These are phyloP conservation scores for Ogataea nitratoaversa DNA, from an alignment of 805 yeast species.

Conservation along the genomic window DNA sequence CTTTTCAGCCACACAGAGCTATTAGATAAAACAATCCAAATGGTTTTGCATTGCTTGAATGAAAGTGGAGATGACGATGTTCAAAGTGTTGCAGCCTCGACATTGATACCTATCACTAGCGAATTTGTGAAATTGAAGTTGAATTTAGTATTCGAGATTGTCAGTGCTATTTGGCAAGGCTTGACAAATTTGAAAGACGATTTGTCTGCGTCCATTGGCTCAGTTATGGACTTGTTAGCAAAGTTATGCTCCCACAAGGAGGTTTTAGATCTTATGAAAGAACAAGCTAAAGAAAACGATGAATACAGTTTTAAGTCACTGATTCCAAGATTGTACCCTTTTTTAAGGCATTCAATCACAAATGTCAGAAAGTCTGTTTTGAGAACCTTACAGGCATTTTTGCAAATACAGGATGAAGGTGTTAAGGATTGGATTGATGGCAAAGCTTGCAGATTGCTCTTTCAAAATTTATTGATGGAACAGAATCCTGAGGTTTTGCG, in stretches of 20 bases:
- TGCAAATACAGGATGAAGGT: conserved; percentile 45
- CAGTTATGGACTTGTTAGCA: conserved; percentile 90
- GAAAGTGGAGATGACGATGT: conserved; percentile 92
- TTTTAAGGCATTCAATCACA: conserved; percentile 87
- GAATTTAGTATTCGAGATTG: conserved; percentile 43
- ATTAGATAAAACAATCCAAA: conserved; percentile 67
- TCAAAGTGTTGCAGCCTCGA: conserved; percentile 94
- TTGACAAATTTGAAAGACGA: conserved; percentile 84
- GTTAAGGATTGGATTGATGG: conserved; percentile 71
- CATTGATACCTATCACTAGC: conserved; percentile 83
- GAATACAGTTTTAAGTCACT: conserved; percentile 62
- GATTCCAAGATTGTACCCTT: conserved; percentile 91
- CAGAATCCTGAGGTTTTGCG: conserved; percentile 72
- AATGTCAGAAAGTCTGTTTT: conserved; percentile 88
- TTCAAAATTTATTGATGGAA: conserved; percentile 85
- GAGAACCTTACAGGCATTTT: conserved; percentile 72
- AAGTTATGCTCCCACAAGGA: conserved; percentile 77
- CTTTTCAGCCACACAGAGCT: conserved; percentile 53
- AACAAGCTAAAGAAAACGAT: conserved; percentile 48
- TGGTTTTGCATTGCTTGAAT: conserved; percentile 80
- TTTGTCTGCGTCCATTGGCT: conserved; percentile 89
- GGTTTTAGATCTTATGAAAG: conserved; percentile 69
- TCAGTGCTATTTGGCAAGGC: conserved; percentile 85
- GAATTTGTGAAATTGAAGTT: conserved; percentile 70
- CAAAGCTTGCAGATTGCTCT: conserved; percentile 66